Conservation (phyloP, 1,284 basidiomycete species). For the Ustilago crameri region DNA sequence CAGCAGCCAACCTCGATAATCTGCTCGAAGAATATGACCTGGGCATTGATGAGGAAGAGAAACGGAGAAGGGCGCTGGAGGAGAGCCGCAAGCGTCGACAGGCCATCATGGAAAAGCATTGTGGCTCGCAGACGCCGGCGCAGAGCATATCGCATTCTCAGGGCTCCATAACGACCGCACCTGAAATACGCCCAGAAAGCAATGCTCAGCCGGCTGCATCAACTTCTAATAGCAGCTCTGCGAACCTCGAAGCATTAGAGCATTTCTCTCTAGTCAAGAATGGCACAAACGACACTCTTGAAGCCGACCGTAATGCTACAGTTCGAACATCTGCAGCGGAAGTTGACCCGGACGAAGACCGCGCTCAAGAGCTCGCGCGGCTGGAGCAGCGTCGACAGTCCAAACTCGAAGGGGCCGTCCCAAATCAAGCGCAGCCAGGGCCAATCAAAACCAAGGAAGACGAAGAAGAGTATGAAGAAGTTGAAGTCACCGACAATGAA, state of each 20-base stretch:
- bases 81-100: conserved; percentile 53
- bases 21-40: conserved; percentile 32
- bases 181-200: background rate
- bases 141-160: background rate
- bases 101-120: conserved; percentile 44
- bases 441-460: conserved; percentile 8
- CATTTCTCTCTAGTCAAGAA: conserved; percentile 23
- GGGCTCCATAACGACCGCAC: background rate
- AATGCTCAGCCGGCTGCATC: background rate
- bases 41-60: conserved; percentile 34
- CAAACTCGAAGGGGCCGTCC: background rate
- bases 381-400: conserved; percentile 28
- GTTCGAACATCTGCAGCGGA: conserved; percentile 45
- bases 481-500: conserved; percentile 63
- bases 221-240: background rate
- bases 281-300: background rate
- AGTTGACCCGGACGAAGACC: conserved; percentile 40
- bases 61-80: conserved; percentile 29
- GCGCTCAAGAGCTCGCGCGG: conserved; percentile 31
- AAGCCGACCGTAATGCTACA: background rate
- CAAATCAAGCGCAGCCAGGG: background rate
- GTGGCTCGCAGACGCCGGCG: conserved; percentile 8
- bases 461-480: conserved; percentile 57
- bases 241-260: background rate
- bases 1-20: conserved; percentile 13